Conservation (phyloP, 495 filamentous ascomycete species). For the Pseudotulostoma volvatum region DNA sequence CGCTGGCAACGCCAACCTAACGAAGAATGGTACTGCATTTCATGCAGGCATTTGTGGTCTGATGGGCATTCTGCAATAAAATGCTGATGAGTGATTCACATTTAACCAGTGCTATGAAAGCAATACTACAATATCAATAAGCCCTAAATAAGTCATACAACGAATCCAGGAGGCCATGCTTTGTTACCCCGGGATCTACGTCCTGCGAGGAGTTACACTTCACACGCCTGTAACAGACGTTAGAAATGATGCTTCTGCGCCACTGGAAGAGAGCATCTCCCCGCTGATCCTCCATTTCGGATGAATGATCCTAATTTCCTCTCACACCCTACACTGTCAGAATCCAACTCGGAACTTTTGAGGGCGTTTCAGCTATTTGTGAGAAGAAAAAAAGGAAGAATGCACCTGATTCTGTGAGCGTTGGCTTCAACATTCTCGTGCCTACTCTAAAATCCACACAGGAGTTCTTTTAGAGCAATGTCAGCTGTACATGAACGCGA, state of each 20-base stretch:
- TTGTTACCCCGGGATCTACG: background rate
- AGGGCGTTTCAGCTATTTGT: background rate
- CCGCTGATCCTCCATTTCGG: background rate
- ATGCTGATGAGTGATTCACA: background rate
- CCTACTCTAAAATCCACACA: conserved; percentile 1
- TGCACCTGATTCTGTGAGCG: background rate
- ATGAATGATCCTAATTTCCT: background rate
- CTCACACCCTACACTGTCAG: background rate
- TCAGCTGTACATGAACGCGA: conserved; percentile 3
- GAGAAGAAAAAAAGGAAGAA: background rate
- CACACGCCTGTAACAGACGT: background rate
- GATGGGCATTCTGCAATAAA: background rate
- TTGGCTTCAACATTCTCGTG: conserved; percentile 1
- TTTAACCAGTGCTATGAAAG: background rate
- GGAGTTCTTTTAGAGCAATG: conserved; percentile 3
- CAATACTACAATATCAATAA: background rate
- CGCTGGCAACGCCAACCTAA: background rate
- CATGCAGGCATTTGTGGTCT: background rate
- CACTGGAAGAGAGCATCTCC: background rate
- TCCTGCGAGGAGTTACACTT: background rate
- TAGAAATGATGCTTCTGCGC: background rate
- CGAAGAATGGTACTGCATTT: background rate
- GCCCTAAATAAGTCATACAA: background rate
- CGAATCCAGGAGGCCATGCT: background rate
- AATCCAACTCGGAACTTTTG: background rate